A percentile compares a stretch with the other conserved stretches of the same genome.
These are phyloP conservation scores for Barnettozyma salicaria DNA, from an alignment of 805 yeast species.

Conservation along the genomic window DNA sequence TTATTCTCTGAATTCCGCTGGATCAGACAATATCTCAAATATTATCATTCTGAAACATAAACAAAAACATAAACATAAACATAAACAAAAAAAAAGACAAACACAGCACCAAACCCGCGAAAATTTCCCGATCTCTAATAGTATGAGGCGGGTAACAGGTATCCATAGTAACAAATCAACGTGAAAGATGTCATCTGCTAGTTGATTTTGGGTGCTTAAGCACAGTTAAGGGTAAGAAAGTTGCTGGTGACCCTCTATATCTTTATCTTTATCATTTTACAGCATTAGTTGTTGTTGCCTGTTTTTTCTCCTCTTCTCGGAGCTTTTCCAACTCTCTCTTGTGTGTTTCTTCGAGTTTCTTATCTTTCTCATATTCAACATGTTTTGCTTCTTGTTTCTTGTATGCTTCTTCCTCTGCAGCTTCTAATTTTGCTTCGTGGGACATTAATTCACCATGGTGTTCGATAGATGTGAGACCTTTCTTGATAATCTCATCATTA, in stretches of 20 bases:
- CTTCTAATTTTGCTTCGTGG: conserved; percentile 8
- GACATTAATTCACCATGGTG: conserved; percentile 8
- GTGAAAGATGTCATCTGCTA: too few species aligned
- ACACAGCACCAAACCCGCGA: too few species aligned
- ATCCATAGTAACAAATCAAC: too few species aligned
- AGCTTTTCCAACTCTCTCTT: conserved; percentile 4
- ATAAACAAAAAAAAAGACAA: too few species aligned
- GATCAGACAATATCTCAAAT: background rate
- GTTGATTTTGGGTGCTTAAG: too few species aligned
- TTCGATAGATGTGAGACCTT: conserved; percentile 18
- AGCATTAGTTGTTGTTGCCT: too few species aligned
- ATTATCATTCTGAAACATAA: background rate
- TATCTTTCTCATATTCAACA: conserved; percentile 5
- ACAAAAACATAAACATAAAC: too few species aligned
- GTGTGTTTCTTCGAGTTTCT: conserved; percentile 1
- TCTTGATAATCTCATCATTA: conserved; percentile 21
- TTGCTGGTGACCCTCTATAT: too few species aligned
- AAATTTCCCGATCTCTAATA: conserved; percentile 6
- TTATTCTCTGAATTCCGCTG: background rate
- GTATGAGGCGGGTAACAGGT: too few species aligned
- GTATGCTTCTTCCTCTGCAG: conserved; percentile 10
- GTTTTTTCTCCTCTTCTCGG: background rate
- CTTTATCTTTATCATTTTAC: background rate
- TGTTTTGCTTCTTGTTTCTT: conserved; percentile 6
- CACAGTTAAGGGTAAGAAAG: too few species aligned